A percentile compares a stretch with the other conserved stretches of the same genome.
phyloP scores from a whole-genome alignment of 331 rosid species.

The Pyrus hybrid region DNA sequence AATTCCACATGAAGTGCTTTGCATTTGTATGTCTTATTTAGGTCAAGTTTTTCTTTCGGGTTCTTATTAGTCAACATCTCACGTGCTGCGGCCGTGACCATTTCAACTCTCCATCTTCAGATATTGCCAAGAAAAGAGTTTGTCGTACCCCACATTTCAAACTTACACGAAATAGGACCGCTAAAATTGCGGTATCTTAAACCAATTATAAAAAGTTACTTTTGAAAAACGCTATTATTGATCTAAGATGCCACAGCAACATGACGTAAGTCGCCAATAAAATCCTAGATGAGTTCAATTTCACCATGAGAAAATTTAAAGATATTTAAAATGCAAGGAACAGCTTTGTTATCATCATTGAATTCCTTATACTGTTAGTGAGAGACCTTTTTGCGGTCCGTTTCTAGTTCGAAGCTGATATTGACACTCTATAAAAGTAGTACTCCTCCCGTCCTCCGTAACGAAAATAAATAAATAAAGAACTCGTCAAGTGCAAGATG shows the following conservation, averaged over 20 bases:
- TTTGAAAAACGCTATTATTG: too few species aligned
- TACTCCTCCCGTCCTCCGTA: background rate
- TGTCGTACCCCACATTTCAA: too few species aligned
- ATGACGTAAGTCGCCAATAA: background rate
- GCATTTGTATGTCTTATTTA: too few species aligned
- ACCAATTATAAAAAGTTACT: too few species aligned
- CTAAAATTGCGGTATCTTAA: too few species aligned
- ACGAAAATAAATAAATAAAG: too few species aligned
- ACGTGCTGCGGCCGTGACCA: background rate
- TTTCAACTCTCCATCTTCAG: background rate
- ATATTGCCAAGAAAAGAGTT: too few species aligned
- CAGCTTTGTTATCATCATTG: background rate
- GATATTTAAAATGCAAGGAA: background rate
- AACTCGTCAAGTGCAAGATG: background rate
- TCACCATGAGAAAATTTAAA: too few species aligned
- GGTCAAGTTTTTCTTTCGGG: too few species aligned
- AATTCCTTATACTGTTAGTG: background rate
- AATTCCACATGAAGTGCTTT: background rate
- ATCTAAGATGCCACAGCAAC: background rate
- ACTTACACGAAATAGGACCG: too few species aligned
- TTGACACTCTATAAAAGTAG: background rate
- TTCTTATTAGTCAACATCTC: background rate
- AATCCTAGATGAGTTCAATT: too few species aligned
- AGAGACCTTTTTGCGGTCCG: background rate
- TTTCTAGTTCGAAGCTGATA: background rate